Evolutionary conservation across 352 stramenopile species (phyloP).

Genomic region (Pilasporangium apinafurcum): DNA sequence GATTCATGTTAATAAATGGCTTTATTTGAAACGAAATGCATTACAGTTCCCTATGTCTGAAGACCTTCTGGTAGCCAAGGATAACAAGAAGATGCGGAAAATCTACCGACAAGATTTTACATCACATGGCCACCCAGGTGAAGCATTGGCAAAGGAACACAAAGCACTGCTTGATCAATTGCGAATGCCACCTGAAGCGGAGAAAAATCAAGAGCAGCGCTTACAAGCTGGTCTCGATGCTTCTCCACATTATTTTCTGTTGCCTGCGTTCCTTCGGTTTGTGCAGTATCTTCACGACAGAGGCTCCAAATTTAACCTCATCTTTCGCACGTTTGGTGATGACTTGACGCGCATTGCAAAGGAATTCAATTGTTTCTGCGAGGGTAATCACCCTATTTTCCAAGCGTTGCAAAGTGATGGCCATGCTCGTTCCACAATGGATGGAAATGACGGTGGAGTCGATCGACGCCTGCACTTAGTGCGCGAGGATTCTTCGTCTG

Average conservation of each 20-base stretch:
- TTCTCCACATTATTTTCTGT: slow-evolving; percentile 49
- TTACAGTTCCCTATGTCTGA: slow-evolving; percentile 46
- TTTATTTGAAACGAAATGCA: not conserved
- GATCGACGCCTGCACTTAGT: slow-evolving; percentile 52
- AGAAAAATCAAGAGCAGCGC: slow-evolving; percentile 7
- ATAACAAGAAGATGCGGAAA: slow-evolving; percentile 62
- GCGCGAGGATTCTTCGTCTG: not conserved
- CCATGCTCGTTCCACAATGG: too few species aligned
- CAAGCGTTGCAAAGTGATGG: slow-evolving; percentile 8
- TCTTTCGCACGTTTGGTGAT: slow-evolving; percentile 74
- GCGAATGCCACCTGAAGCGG: slow-evolving; percentile 22
- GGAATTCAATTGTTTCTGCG: slow-evolving; percentile 78
- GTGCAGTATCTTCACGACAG: slow-evolving; percentile 41
- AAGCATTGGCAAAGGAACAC: slow-evolving; percentile 35
- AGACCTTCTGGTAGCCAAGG: slow-evolving; percentile 31
- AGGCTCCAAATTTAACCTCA: slow-evolving; percentile 52
- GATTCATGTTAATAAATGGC: not conserved
- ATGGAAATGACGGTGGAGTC: slow-evolving; percentile 36
- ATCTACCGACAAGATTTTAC: slow-evolving; percentile 63
- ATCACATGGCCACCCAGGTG: slow-evolving; percentile 30
- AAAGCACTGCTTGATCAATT: slow-evolving; percentile 38
- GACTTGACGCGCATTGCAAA: slow-evolving; percentile 58
- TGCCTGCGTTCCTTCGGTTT: slow-evolving; percentile 61
- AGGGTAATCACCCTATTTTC: slow-evolving; percentile 57
- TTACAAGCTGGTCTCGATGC: slow-evolving; percentile 26